These are phyloP conservation scores for Calocybe gangraenosa DNA, from an alignment of 768 basidiomycete species.

Conservation along the genomic window DNA sequence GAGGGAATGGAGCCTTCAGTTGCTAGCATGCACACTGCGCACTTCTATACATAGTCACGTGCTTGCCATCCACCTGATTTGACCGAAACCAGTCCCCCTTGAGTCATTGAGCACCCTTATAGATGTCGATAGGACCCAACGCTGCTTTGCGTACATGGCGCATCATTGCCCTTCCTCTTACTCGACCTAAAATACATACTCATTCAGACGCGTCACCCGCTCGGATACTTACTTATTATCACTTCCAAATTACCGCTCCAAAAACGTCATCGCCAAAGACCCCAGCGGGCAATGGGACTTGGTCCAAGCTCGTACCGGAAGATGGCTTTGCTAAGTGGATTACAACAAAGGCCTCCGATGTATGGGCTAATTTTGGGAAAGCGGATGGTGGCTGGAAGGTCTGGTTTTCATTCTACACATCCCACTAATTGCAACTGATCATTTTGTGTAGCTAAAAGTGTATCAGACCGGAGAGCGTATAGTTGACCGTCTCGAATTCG, in stretches of 20 bases:
- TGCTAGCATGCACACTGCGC: no score
- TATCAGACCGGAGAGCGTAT: constrained; percentile 65
- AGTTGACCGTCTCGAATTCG: constrained; percentile 72
- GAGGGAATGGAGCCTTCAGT: no score
- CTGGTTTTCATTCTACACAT: constrained; percentile 14
- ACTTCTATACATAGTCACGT: no score
- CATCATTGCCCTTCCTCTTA: constrained; percentile 44
- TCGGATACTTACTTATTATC: constrained; percentile 37
- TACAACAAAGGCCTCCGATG: constrained; percentile 44
- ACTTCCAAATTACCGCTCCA: constrained; percentile 34
- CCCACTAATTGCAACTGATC: neutral
- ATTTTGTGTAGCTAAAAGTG: constrained; percentile 42
- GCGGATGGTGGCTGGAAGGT: constrained; percentile 76
- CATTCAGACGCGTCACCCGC: constrained; percentile 1
- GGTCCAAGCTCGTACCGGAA: constrained; percentile 30
- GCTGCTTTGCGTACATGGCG: constrained; percentile 31
- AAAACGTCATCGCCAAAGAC: constrained; percentile 9
- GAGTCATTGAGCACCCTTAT: neutral
- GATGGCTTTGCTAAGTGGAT: constrained; percentile 46
- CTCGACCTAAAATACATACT: constrained; percentile 25
- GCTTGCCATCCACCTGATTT: no score
- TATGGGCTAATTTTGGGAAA: constrained; percentile 69
- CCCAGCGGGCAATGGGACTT: constrained; percentile 20
- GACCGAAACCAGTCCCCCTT: no score
- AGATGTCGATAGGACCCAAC: constrained; percentile 21